These are phyloP conservation scores for Eimeria tenella DNA, from an alignment of 169 alveolate species.

Conservation along the genomic window DNA sequence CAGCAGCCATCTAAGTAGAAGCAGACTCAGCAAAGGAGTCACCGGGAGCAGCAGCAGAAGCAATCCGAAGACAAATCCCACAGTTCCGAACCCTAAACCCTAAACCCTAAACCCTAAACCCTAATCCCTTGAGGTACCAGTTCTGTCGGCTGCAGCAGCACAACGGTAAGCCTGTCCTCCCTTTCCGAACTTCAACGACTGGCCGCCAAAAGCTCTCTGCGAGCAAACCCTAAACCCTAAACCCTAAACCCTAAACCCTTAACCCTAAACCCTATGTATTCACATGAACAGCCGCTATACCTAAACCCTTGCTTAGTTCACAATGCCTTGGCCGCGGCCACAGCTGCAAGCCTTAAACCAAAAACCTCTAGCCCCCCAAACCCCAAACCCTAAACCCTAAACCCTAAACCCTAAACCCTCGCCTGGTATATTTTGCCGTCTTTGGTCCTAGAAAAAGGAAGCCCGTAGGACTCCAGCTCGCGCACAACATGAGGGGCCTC, in stretches of 20 bases:
- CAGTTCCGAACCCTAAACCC: neutral
- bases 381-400: slow-evolving; percentile 25
- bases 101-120: neutral
- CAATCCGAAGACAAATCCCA: neutral
- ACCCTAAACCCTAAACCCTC: neutral
- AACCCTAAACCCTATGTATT: neutral
- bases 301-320: slow-evolving; percentile 6
- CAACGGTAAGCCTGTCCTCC: slow-evolving; percentile 99
- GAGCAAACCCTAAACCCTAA: slow-evolving; percentile 78
- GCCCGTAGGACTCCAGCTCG: slow-evolving; percentile 97
- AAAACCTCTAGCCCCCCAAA: neutral
- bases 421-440: slow-evolving; percentile 89
- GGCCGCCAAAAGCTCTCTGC: slow-evolving; percentile 99
- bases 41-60: slow-evolving; percentile 9
- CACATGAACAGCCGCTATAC: too few relatives aligned
- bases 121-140: slow-evolving; percentile 78
- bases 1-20: too few relatives aligned
- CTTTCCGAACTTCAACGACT: slow-evolving; percentile 96
- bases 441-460: slow-evolving; percentile 98
- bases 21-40: neutral
- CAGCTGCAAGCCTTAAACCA: too few relatives aligned
- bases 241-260: slow-evolving; percentile 4
- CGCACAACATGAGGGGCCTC: slow-evolving; percentile 97
- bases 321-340: too few relatives aligned
- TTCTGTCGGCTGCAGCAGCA: slow-evolving; percentile 99